phyloP scores from a whole-genome alignment of 2,329 filamentous ascomycete species.

The Alternaria sp. region DNA sequence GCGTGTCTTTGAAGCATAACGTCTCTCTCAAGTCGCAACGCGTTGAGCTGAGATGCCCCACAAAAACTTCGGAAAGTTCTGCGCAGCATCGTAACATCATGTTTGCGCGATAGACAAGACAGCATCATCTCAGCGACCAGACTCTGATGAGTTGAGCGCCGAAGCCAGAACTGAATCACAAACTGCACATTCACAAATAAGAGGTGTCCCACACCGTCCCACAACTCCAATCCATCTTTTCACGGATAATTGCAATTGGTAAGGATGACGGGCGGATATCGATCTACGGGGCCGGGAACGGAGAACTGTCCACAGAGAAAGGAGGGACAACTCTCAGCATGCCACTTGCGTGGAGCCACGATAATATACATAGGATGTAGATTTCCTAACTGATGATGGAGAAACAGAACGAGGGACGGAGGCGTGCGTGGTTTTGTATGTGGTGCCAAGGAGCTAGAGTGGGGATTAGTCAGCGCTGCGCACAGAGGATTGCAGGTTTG shows the following conservation, averaged over 20 bases:
- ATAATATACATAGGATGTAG: slow-evolving; percentile 38
- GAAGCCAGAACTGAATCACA: too few species aligned
- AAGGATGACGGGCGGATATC: slow-evolving; percentile 47
- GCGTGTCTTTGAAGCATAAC: neutral
- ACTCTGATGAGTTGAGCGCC: neutral
- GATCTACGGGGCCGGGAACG: slow-evolving; percentile 53
- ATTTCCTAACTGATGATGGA: slow-evolving; percentile 47
- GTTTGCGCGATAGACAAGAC: too few species aligned
- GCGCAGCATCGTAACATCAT: neutral
- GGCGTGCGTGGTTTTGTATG: slow-evolving; percentile 27
- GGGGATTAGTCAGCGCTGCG: slow-evolving; percentile 6
- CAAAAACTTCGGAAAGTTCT: neutral
- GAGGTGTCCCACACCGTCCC: slow-evolving; percentile 50
- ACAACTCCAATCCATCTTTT: slow-evolving; percentile 52
- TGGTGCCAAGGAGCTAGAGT: neutral
- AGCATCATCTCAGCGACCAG: neutral
- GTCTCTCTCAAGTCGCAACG: neutral
- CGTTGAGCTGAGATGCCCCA: neutral
- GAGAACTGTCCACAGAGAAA: slow-evolving; percentile 48
- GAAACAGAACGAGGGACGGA: slow-evolving; percentile 32
- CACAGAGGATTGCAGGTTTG: neutral
- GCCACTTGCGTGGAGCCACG: slow-evolving; percentile 51
- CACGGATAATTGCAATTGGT: slow-evolving; percentile 48
- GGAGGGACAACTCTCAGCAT: slow-evolving; percentile 51
- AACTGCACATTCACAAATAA: neutral